Percentiles rank a stretch among this genome's conserved stretches.
phyloP scores from a whole-genome alignment of 371 early-diverging fungal genomes.

The Mortierella sp. region DNA sequence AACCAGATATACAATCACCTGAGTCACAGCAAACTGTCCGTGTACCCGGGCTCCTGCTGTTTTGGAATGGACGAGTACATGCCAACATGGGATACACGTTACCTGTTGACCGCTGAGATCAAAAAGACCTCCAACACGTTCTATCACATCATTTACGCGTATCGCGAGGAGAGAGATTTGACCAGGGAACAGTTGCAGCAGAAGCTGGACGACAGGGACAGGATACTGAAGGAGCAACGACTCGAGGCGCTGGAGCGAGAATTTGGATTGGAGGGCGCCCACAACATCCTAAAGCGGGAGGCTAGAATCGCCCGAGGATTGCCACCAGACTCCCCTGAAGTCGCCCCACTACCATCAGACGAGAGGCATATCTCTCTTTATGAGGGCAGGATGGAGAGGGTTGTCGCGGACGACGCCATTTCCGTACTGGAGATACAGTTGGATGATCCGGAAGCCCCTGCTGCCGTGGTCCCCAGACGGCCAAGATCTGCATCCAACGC shows the following conservation, averaged over 20 bases:
- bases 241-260: conserved; percentile 17
- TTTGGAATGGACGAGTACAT: conserved; percentile 49
- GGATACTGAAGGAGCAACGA: conserved; percentile 35
- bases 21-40: conserved; percentile 37
- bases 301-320: conserved; percentile 36
- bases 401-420: conserved; percentile 49
- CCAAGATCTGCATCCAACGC: background rate
- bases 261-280: conserved; percentile 34
- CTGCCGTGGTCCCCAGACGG: background rate
- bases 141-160: conserved; percentile 41
- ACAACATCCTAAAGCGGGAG: conserved; percentile 32
- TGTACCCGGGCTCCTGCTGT: conserved; percentile 50
- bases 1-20: conserved; percentile 32
- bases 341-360: conserved; percentile 17
- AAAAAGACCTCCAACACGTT: conserved; percentile 31
- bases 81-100: conserved; percentile 51
- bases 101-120: conserved; percentile 22
- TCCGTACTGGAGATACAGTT: conserved; percentile 39
- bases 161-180: conserved; percentile 41
- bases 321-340: conserved; percentile 41
- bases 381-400: conserved; percentile 31
- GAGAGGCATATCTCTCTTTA: conserved; percentile 41
- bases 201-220: conserved; percentile 21
- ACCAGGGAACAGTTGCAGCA: conserved; percentile 34
- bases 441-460: conserved; percentile 9